Base-by-base conservation (phyloP, 2,329 filamentous ascomycete species). In the Colletotrichum filicis region DNA sequence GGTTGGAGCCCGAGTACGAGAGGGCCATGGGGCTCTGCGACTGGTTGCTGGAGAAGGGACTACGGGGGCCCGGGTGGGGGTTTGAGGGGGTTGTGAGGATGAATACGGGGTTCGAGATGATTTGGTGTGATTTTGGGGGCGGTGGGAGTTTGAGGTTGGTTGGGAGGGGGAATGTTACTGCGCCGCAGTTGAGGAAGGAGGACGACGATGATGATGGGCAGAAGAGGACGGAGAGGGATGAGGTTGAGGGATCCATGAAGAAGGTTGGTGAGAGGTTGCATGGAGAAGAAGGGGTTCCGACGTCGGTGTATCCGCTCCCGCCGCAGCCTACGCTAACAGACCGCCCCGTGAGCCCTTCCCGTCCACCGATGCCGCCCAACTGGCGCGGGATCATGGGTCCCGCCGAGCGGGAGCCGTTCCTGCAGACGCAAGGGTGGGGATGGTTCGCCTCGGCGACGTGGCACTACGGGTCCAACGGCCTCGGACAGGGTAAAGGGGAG, bases 21-120 rank as follows among this genome's bases (percentile, higher is more conserved):
- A 82, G 87, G 16, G 87, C 86, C 2, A 79, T 78, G 22, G 85
- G 84, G 4, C 78, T 88, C 49, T 89, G 87, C 74, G 78, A 84
- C 28, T 88, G 86, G 85, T 78, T 87, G 8, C 75, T 75, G 30
- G 77, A 79, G 9, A 77, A 80, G 4, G 79, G 82, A 0, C 80
- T 88, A 16, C 82, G 86, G 6, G 85, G 85, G 1, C 73, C n/a
- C 8, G 57, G 65, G 9, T 87, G 85, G 86, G 86, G 85, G 49
- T 83, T 85, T 37, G 87, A 89, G 75, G 86, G 85, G 2, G 79
- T 87, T 46, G 83, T 88, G 55, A 81, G 86, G 69, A 88, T 88
- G 86, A 87, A 88, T 75, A 84, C 86, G 14, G 86, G 85, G 4
- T 88, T 88, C 71, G 86, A 88, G 78, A 78, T 87, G 76, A 86